A percentile compares a stretch with the other conserved stretches of the same genome.
Evolutionary conservation across 345 rosid genomes (phyloP).

Genomic region (rapeseed (Brassica napus)): DNA sequence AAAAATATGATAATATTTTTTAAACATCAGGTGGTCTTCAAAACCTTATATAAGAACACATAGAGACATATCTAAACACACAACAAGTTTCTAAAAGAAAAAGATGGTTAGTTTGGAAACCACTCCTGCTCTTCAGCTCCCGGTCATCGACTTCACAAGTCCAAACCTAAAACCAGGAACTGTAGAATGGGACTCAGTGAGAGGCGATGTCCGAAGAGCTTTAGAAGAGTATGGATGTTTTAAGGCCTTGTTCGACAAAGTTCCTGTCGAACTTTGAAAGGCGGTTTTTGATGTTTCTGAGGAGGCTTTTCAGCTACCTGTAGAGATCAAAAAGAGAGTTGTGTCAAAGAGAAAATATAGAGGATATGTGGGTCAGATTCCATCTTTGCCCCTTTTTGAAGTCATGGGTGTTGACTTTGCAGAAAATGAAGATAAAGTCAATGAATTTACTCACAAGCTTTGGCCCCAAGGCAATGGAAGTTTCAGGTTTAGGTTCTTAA

Average conservation of each 20-base stretch:
- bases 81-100: neutral
- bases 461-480: constrained; percentile 30
- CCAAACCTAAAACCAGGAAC: constrained; percentile 22
- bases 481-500: constrained; percentile 21
- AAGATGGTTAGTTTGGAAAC: constrained; percentile 24
- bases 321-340: constrained; percentile 35
- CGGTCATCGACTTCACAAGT: constrained; percentile 36
- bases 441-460: constrained; percentile 25
- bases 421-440: constrained; percentile 22
- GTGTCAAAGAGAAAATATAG: constrained; percentile 16
- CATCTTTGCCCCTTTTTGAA: constrained; percentile 21
- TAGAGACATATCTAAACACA: constrained; percentile 18
- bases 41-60: constrained; percentile 25
- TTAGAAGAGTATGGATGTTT: constrained; percentile 37
- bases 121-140: constrained; percentile 30
- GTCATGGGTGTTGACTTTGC: constrained; percentile 24
- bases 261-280: constrained; percentile 16
- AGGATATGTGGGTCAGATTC: constrained; percentile 33
- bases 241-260: constrained; percentile 36
- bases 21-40: neutral
- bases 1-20: neutral
- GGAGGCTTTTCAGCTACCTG: constrained; percentile 16
- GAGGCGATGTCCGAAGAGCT: constrained; percentile 26
- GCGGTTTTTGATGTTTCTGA: constrained; percentile 22
- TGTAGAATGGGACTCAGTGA: constrained; percentile 28